These are phyloP conservation scores for Cyclotella atomus DNA, from an alignment of 108 stramenopile genomes.

Conservation along the genomic window DNA sequence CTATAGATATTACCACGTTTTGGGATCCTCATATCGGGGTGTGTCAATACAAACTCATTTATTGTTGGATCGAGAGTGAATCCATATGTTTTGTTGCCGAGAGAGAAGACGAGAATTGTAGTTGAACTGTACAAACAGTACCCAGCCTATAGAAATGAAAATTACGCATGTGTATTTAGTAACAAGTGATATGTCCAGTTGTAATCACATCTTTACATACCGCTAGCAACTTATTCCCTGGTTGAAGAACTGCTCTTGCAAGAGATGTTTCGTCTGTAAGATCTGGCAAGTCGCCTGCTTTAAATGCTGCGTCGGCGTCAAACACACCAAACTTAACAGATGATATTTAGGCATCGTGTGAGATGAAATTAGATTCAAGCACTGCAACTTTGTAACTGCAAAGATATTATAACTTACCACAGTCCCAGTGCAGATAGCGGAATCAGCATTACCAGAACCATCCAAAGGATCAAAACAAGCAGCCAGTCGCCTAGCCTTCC, in stretches of 20 bases:
- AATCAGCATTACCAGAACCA: constrained; percentile 98
- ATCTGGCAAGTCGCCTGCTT: constrained; percentile 35
- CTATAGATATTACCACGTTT: constrained; percentile 85
- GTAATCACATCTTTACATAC: not conserved
- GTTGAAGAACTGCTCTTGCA: constrained; percentile 75
- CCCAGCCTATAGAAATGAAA: constrained; percentile 52
- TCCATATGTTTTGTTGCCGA: constrained; percentile 83
- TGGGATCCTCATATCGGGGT: constrained; percentile 89
- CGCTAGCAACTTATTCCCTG: constrained; percentile 92
- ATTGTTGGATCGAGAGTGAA: constrained; percentile 97
- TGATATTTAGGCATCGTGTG: not conserved
- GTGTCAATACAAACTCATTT: constrained; percentile 95
- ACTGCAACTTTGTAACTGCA: not conserved
- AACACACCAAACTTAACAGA: constrained; percentile 93
- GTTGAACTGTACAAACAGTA: constrained; percentile 97
- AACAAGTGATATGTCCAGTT: not conserved
- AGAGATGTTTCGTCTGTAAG: constrained; percentile 45
- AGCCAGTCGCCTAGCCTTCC: constrained; percentile 41
- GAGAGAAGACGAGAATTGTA: constrained; percentile 93
- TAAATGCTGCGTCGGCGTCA: constrained; percentile 60
- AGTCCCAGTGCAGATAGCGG: constrained; percentile 96
- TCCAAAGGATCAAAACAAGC: constrained; percentile 98
- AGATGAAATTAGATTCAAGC: not conserved
- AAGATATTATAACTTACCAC: constrained; percentile 51
- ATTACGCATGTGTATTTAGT: not conserved